These are phyloP conservation scores for Cordyceps militaris DNA, from an alignment of 2,329 filamentous ascomycete species.

Conservation along the genomic window DNA sequence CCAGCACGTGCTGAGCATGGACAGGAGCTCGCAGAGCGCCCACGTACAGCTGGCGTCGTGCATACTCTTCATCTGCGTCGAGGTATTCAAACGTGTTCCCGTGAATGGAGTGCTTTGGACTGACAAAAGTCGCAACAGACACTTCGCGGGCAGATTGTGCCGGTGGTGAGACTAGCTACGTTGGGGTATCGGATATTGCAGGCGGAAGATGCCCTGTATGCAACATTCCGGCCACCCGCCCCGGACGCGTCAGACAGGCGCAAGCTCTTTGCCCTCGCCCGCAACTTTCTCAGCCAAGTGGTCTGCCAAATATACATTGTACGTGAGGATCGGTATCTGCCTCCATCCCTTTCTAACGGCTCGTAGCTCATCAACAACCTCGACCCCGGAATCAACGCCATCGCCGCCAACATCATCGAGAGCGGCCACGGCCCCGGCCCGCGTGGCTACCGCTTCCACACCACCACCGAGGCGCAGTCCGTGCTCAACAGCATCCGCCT, in stretches of 20 bases:
- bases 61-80: constrained; percentile 13
- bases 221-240: not conserved
- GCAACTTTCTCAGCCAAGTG: constrained; percentile 9
- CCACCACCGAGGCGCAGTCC: constrained; percentile 2
- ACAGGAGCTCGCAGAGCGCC: not conserved
- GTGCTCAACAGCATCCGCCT: constrained; percentile 11
- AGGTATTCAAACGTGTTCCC: not conserved
- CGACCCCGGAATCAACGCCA: constrained; percentile 7
- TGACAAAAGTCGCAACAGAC: not conserved
- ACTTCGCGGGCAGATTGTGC: constrained; percentile 4
- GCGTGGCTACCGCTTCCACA: constrained; percentile 10
- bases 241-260: not conserved
- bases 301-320: constrained; percentile 12
- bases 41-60: constrained; percentile 11
- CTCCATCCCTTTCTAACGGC: not conserved
- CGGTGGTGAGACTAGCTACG: not conserved
- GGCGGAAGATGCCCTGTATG: constrained; percentile 2
- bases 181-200: constrained; percentile 11
- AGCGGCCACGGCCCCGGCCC: constrained; percentile 9
- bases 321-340: not conserved
- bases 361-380: constrained; percentile 4
- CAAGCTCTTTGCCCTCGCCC: constrained; percentile 8
- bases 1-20: not conserved
- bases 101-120: too few relatives aligned
- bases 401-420: constrained; percentile 9